Conservation (phyloP, 2,329 filamentous ascomycete species). For the Eutypa lata region DNA sequence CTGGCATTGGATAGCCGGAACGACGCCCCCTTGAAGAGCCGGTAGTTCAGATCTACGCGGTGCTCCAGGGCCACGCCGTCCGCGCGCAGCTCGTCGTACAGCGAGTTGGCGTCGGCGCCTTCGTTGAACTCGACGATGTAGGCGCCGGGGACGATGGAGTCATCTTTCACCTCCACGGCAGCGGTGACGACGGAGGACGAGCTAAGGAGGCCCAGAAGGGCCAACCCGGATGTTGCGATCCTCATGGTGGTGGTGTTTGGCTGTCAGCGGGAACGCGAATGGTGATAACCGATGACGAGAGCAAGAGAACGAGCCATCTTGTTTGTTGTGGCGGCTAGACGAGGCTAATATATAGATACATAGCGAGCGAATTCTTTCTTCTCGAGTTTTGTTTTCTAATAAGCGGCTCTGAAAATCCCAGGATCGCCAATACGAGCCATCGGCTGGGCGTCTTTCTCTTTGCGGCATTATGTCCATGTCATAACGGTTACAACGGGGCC, state of each 20-base stretch:
- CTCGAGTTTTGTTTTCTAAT: too few relatives aligned
- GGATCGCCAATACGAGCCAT: not conserved
- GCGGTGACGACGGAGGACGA: conserved; percentile 1
- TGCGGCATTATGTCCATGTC: not conserved
- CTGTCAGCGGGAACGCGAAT: not conserved
- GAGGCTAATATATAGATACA: too few relatives aligned
- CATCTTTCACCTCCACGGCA: not conserved
- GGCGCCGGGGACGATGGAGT: conserved; percentile 4
- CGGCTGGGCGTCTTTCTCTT: not conserved
- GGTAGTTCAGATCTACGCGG: conserved; percentile 16
- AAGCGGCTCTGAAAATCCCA: too few relatives aligned
- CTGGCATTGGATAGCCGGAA: conserved; percentile 11
- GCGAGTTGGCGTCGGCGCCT: conserved; percentile 11
- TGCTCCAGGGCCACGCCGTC: conserved; percentile 10
- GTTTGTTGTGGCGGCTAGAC: not conserved
- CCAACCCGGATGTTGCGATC: not conserved
- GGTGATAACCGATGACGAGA: not conserved
- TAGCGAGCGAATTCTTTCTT: too few relatives aligned
- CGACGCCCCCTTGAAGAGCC: conserved; percentile 19
- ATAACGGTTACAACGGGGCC: not conserved
- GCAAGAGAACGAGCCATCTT: not conserved
- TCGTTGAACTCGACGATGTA: conserved; percentile 21
- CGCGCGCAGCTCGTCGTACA: conserved; percentile 13
- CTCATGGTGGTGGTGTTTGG: not conserved
- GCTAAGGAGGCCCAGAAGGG: conserved; percentile 3